Evolutionary conservation across 192 early-diverging fungal genomes (phyloP).

Genomic region (Backusella liffmaniae): DNA sequence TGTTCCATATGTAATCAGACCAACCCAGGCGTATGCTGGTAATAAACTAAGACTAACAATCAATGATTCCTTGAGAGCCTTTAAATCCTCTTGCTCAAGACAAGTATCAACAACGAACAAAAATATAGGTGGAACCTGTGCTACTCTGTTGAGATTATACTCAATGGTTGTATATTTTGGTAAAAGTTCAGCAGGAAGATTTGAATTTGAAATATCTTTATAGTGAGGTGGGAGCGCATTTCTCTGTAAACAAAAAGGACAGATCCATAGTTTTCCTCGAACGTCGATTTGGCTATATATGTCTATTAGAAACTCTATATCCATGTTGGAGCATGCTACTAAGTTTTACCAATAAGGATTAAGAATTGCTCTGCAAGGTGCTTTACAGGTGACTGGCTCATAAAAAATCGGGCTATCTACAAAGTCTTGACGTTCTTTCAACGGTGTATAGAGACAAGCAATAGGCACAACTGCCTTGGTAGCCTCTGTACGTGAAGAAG

Average conservation of each 20-base stretch:
- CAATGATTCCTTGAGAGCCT: conserved; percentile 92
- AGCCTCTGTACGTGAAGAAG: conserved; percentile 88
- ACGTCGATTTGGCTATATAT: conserved; percentile 90
- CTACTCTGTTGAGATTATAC: conserved; percentile 84
- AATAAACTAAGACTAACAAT: conserved; percentile 88
- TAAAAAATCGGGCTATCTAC: conserved; percentile 79
- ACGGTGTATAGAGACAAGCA: conserved; percentile 87
- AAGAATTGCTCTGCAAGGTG: conserved; percentile 91
- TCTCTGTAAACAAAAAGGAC: conserved; percentile 96
- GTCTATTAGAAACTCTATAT: neutral
- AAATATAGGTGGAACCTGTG: conserved; percentile 92
- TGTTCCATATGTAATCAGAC: conserved; percentile 95
- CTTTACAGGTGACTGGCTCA: conserved; percentile 97
- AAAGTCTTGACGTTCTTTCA: conserved; percentile 88
- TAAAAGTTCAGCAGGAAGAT: conserved; percentile 91
- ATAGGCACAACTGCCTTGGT: conserved; percentile 96
- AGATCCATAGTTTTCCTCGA: conserved; percentile 95
- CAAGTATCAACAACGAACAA: conserved; percentile 98
- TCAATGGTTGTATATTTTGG: conserved; percentile 95
- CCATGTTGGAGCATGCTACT: too few species aligned
- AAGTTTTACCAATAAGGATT: conserved; percentile 90
- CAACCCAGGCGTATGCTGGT: conserved; percentile 90
- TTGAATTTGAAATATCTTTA: conserved; percentile 88
- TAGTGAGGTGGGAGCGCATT: conserved; percentile 98
- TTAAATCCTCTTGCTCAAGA: conserved; percentile 91